Evolutionary conservation across 441 rosid species (phyloP), one percentile per base, ranked within the genome.

Genomic region (Adansonia rubrostipa): DNA sequence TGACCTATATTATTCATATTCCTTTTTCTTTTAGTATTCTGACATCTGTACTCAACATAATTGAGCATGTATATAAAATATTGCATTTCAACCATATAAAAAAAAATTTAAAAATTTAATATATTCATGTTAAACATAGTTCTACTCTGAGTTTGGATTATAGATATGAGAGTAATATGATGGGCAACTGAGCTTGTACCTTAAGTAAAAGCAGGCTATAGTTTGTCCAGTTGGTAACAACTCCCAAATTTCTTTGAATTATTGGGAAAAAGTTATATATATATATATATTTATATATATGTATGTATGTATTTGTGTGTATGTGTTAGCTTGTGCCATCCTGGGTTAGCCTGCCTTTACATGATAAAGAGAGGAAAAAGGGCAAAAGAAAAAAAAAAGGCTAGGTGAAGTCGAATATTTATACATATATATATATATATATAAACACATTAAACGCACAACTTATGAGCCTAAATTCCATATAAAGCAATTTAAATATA

Each of bases 101-200:
- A 36, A 36, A 2, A 36, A 36, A n/a, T n/a, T 36, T 36, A 2
- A 36, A 36, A 36, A 36, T 36, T 36, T 2, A 36, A 36, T 36
- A 36, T 36, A 36, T 4, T 4, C 40, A 36, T 36, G 5, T 36
- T 36, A 4, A 36, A 36, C 40, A 36, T 36, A 36, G 0, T 36
- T 36, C 3, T 36, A 36, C 5, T 4, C n/a, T 24, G 28, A 24
- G 28, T 24, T 24, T 24, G 28, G 63, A 76, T 71, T 20, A 53
- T 71, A 73, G 42, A 63, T 47, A 40, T 69, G 72, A 69, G 45
- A 56, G 5, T 14, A 42, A 58, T 36, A 72, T 61, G 73, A 77
- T 60, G 33, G 66, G 61, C 9, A 75, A 75, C 75, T 22, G 44
- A 61, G 57, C 65, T 28, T 74, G 9, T 71, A 80, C 66, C 28